A percentile compares a stretch with the other conserved stretches of the same genome.
Conservation (phyloP, 768 basidiomycete species). For the Mycena galericulata region DNA sequence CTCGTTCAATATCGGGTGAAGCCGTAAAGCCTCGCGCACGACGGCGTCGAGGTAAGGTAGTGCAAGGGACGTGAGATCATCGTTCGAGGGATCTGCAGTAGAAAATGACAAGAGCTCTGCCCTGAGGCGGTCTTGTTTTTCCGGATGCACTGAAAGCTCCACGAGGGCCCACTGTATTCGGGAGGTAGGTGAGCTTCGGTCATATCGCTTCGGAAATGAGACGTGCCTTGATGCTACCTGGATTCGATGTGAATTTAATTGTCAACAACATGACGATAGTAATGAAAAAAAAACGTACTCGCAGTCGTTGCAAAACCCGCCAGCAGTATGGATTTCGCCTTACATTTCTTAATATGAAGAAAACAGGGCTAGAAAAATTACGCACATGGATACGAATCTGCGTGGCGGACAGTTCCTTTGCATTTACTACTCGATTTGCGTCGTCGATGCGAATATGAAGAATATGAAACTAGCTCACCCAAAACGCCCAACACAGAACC, state of each 20-base stretch:
- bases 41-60: conserved; percentile 34
- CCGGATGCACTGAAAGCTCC: conserved; percentile 11
- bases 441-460: neutral
- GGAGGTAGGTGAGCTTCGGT: neutral
- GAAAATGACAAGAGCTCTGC: conserved; percentile 12
- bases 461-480: neutral
- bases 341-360: too few relatives aligned
- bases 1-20: conserved; percentile 21
- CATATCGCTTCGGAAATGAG: neutral
- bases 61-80: conserved; percentile 14
- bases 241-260: neutral
- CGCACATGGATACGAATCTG: conserved; percentile 17
- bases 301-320: conserved; percentile 19
- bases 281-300: neutral
- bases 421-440: conserved; percentile 6
- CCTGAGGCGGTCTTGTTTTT: conserved; percentile 17
- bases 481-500: conserved; percentile 9
- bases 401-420: conserved; percentile 7
- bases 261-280: neutral
- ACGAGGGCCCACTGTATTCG: conserved; percentile 9
- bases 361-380: neutral
- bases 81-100: conserved; percentile 21
- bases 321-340: conserved; percentile 19
- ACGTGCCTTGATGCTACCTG: conserved; percentile 17
- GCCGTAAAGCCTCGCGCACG: conserved; percentile 24